A percentile compares a stretch with the other conserved stretches of the same genome.
These are phyloP conservation scores for Coemansia sp. DNA, from an alignment of 371 early-diverging fungal species.

Conservation along the genomic window DNA sequence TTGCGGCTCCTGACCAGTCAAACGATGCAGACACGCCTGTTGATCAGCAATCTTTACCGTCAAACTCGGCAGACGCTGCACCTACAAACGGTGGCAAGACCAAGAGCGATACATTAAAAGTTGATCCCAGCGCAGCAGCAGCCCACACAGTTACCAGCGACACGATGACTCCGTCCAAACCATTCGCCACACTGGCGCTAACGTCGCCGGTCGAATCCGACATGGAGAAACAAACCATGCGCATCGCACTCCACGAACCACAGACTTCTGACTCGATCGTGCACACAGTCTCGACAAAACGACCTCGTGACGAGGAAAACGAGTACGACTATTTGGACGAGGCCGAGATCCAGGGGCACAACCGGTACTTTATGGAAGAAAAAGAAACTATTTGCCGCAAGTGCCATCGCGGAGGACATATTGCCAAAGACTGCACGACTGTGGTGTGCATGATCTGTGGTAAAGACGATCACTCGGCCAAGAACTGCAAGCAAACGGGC, in stretches of 20 bases:
- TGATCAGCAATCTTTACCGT: neutral
- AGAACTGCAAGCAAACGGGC: conserved; percentile 41
- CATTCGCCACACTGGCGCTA: neutral
- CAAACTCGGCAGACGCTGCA: neutral
- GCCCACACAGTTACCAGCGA: neutral
- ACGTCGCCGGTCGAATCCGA: neutral
- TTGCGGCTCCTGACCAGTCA: neutral
- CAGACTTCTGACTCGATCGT: neutral
- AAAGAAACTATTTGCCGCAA: conserved; percentile 37
- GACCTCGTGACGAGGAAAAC: conserved; percentile 7
- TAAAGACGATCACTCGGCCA: conserved; percentile 39
- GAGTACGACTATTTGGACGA: conserved; percentile 45
- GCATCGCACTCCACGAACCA: conserved; percentile 22
- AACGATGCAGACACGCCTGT: neutral
- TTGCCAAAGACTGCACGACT: conserved; percentile 47
- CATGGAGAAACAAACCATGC: conserved; percentile 31
- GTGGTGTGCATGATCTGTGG: conserved; percentile 46
- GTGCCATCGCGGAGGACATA: conserved; percentile 43
- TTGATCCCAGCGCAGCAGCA: neutral
- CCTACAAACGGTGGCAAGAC: neutral
- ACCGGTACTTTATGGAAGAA: conserved; percentile 51
- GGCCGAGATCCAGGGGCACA: conserved; percentile 45
- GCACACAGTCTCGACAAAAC: conserved; percentile 11
- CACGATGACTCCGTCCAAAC: neutral
- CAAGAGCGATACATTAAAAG: neutral